phyloP scores from a whole-genome alignment of 2,329 filamentous ascomycete species.

The Calonectria pteridis region DNA sequence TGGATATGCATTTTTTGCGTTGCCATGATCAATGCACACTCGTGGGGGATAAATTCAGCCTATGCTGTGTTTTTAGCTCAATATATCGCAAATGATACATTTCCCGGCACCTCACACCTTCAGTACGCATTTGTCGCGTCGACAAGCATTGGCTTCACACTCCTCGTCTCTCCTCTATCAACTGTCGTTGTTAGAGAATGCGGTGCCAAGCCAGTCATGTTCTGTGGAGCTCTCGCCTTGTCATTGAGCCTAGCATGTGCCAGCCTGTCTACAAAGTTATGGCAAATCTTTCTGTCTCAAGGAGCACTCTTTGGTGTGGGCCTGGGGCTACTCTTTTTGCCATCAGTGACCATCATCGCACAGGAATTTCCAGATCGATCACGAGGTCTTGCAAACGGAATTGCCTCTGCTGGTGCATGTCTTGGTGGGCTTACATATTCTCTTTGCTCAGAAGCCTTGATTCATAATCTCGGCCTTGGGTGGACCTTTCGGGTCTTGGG shows the following conservation, averaged over 20 bases:
- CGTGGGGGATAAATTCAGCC: constrained; percentile 77
- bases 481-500: constrained; percentile 78
- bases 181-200: constrained; percentile 71
- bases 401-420: constrained; percentile 77
- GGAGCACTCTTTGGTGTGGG: constrained; percentile 81
- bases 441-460: constrained; percentile 76
- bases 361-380: constrained; percentile 78
- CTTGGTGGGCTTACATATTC: constrained; percentile 79
- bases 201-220: constrained; percentile 74
- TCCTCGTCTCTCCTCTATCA: constrained; percentile 76
- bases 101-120: constrained; percentile 72
- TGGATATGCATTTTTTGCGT: constrained; percentile 57
- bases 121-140: constrained; percentile 80
- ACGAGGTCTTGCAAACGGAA: constrained; percentile 77
- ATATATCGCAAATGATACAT: constrained; percentile 69
- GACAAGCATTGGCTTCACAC: constrained; percentile 57
- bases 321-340: constrained; percentile 82
- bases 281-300: constrained; percentile 82
- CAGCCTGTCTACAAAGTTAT: constrained; percentile 75
- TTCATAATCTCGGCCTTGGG: constrained; percentile 70
- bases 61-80: constrained; percentile 67
- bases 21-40: constrained; percentile 73
- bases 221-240: constrained; percentile 74
- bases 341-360: constrained; percentile 74
- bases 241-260: constrained; percentile 75